Evolutionary conservation across 345 rosid genomes (phyloP).

Genomic region (Angophora floribunda): DNA sequence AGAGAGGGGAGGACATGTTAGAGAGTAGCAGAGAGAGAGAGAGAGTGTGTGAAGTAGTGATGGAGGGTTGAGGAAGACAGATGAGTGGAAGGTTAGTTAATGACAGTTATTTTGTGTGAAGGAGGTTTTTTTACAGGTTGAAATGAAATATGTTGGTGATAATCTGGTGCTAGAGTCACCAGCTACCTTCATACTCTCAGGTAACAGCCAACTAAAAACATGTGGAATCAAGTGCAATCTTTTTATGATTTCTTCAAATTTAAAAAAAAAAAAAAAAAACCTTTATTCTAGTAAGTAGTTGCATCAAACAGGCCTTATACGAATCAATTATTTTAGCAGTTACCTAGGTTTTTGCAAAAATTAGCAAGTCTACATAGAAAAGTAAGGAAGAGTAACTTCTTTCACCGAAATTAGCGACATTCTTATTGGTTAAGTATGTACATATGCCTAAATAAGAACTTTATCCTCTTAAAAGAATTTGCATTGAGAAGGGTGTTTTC

Average conservation of each 20-base stretch:
- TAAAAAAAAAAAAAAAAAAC: too few relatives aligned
- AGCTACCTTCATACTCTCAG: not conserved
- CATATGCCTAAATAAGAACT: not conserved
- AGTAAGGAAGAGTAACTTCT: not conserved
- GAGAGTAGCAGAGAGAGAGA: not conserved
- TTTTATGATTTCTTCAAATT: not conserved
- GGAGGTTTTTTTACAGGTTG: conserved; percentile 5
- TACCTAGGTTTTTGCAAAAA: not conserved
- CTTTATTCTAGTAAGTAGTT: not conserved
- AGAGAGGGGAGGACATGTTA: conserved; percentile 13
- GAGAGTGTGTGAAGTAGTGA: not conserved
- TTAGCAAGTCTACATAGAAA: not conserved
- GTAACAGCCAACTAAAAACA: not conserved
- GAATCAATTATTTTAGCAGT: not conserved
- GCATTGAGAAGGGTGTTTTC: not conserved
- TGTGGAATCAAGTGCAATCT: not conserved
- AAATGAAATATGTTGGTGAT: not conserved
- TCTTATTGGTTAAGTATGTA: not conserved
- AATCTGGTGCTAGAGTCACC: not conserved
- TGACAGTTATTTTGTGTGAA: conserved; percentile 21
- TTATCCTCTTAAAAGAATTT: not conserved
- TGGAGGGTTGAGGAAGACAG: not conserved
- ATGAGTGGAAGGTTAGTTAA: not conserved
- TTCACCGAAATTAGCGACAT: not conserved
- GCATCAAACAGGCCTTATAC: not conserved